A percentile compares a stretch with the other conserved stretches of the same genome.
Evolutionary conservation across 345 rosid species (phyloP).

Genomic region (Hevea brasiliensis): DNA sequence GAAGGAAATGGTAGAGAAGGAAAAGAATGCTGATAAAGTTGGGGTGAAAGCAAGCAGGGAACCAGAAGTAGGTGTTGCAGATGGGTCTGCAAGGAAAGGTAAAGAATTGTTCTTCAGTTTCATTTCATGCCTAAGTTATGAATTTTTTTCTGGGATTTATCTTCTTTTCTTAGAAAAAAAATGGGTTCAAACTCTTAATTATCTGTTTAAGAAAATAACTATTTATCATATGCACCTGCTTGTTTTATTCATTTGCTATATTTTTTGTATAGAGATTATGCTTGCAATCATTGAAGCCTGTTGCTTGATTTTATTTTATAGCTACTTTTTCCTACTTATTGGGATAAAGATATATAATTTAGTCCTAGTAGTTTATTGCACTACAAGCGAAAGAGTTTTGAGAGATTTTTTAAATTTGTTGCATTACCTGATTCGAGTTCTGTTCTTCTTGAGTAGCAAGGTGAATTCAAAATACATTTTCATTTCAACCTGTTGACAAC

Average conservation of each 20-base stretch:
- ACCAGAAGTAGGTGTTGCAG: background rate
- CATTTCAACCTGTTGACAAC: too few species aligned
- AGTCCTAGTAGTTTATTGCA: too few species aligned
- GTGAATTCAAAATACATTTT: too few species aligned
- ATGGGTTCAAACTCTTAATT: too few species aligned
- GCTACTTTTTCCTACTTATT: too few species aligned
- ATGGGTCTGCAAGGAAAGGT: slow-evolving; percentile 3
- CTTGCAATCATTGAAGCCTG: background rate
- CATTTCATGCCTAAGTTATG: background rate
- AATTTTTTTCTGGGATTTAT: background rate
- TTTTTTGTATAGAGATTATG: too few species aligned
- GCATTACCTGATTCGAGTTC: too few species aligned
- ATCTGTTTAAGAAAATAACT: too few species aligned
- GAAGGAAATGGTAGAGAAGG: slow-evolving; percentile 4
- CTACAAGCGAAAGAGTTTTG: too few species aligned
- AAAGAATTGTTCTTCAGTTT: background rate
- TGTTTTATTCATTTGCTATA: background rate
- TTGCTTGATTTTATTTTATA: background rate
- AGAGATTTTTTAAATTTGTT: too few species aligned
- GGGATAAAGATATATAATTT: too few species aligned
- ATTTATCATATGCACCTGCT: background rate
- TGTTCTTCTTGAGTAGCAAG: too few species aligned
- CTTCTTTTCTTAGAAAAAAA: background rate
- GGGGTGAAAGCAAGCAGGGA: background rate
- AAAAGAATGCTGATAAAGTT: background rate